These are phyloP conservation scores for Lipomyces yamadae DNA, from an alignment of 805 yeast genomes.

Conservation along the genomic window DNA sequence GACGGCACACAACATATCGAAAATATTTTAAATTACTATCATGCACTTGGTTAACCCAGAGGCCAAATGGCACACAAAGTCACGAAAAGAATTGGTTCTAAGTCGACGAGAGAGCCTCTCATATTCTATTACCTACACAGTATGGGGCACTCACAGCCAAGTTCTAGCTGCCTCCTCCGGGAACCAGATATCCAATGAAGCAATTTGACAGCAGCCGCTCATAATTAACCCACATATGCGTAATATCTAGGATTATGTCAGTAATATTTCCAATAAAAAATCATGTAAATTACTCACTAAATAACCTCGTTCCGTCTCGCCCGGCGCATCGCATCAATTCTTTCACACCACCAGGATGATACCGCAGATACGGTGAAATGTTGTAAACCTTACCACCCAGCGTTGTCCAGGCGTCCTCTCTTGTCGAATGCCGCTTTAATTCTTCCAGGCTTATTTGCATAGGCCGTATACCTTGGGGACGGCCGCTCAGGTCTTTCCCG, in stretches of 20 bases:
- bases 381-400: constrained; percentile 82
- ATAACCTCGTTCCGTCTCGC: constrained; percentile 74
- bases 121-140: neutral
- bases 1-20: too few species aligned
- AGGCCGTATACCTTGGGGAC: constrained; percentile 25
- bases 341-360: constrained; percentile 91
- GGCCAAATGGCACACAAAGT: too few species aligned
- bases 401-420: constrained; percentile 84
- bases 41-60: too few species aligned
- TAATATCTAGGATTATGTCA: constrained; percentile 24
- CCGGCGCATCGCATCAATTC: constrained; percentile 83
- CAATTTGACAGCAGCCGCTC: constrained; percentile 82
- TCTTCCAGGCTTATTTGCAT: constrained; percentile 55
- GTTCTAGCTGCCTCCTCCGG: neutral
- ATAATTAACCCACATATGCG: constrained; percentile 78
- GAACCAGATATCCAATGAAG: constrained; percentile 60
- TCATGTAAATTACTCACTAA: constrained; percentile 57
- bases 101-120: too few species aligned
- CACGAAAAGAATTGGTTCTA: too few species aligned
- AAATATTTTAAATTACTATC: too few species aligned
- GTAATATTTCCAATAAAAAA: constrained; percentile 20
- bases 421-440: constrained; percentile 60
- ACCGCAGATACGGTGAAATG: constrained; percentile 78
- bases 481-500: constrained; percentile 54
- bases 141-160: neutral